Base-by-base conservation (phyloP, 2,329 filamentous ascomycete genomes). In the Diaporthe eres region DNA sequence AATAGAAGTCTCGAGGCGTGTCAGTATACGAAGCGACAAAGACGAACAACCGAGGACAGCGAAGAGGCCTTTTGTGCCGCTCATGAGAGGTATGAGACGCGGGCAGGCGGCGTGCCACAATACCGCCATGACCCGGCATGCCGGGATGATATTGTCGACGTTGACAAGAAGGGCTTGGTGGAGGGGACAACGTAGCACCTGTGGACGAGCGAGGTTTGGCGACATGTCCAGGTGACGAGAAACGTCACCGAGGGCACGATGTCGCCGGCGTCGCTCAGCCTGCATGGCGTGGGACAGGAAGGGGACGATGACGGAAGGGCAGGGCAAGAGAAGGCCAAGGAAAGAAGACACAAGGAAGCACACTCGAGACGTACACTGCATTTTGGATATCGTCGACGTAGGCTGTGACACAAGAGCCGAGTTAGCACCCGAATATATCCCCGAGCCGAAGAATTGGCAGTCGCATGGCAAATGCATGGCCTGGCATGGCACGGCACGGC, bases 1-100 rank as follows among this genome's bases (percentile, higher is more conserved):
- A 92, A 90, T 77, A 92, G 85, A 82, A 91, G 87, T 83, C 90
- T 91, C 44, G 12, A 7, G 15, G 34, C 17, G 39, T 42, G 65
- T 77, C 22, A 65, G 53, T 55, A 51, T 47, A 83, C 80, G 57
- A 73, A 15, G 60, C 75, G 39, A 76, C 77, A 42, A 78, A 63
- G 31, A 28, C 28, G 67, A 25, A 58, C 25, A 22, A 28, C 57
- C 17, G 17, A 57, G 10, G 22, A 72, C 53, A 63, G 71, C 44
- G 68, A 47, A 67, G 12, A 34, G 17, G 34, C 47, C 34, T 6
- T 47, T 47, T 49, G 10, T 25, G 22, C 34, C 31, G 31, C 13
- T 25, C 63, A 39, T 39, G 31, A 28, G 19, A 22, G 22, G 31
- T 13, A 6, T 3, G 22, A 7, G 19, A 37, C 15, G 47, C 17